A percentile compares a stretch with the other conserved stretches of the same genome.
phyloP scores from a whole-genome alignment of 2,329 filamentous ascomycete species.

The Trichoderma cornu-damae region DNA sequence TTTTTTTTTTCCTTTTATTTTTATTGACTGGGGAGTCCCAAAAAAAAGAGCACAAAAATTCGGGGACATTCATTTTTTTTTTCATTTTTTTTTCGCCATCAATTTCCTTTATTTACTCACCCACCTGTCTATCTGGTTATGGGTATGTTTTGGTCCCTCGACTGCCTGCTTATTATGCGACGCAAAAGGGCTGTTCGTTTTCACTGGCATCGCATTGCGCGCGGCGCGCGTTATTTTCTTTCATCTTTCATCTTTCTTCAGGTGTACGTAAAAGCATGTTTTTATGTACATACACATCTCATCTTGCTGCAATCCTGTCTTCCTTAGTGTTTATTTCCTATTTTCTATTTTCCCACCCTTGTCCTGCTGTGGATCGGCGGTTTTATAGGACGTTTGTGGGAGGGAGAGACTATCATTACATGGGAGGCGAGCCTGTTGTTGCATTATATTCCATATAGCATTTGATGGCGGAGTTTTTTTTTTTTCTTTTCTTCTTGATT shows the following conservation, averaged over 20 bases:
- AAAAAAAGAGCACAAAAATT: constrained; percentile 12
- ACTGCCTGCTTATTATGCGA: background rate
- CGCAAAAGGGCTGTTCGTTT: constrained; percentile 1
- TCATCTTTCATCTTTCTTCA: too few relatives aligned
- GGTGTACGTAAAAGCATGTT: background rate
- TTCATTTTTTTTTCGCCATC: background rate
- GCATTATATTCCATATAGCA: constrained; percentile 1
- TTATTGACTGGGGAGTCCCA: background rate
- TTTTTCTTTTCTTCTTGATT: background rate
- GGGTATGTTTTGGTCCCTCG: background rate
- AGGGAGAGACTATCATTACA: background rate
- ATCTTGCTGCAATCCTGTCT: background rate
- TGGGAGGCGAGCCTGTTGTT: constrained; percentile 8
- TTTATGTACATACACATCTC: constrained; percentile 1
- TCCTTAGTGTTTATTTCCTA: background rate
- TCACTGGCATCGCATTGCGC: constrained; percentile 9
- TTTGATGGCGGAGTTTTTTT: background rate
- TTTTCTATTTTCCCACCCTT: background rate
- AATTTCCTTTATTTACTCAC: background rate
- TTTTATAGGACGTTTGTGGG: background rate
- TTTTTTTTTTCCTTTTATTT: background rate
- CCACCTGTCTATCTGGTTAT: constrained; percentile 5
- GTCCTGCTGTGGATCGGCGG: constrained; percentile 11
- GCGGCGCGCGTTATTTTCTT: background rate
- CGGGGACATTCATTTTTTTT: constrained; percentile 1